Evolutionary conservation across 1,284 basidiomycete species (phyloP).

Genomic region (Pseudozyma pruni): DNA sequence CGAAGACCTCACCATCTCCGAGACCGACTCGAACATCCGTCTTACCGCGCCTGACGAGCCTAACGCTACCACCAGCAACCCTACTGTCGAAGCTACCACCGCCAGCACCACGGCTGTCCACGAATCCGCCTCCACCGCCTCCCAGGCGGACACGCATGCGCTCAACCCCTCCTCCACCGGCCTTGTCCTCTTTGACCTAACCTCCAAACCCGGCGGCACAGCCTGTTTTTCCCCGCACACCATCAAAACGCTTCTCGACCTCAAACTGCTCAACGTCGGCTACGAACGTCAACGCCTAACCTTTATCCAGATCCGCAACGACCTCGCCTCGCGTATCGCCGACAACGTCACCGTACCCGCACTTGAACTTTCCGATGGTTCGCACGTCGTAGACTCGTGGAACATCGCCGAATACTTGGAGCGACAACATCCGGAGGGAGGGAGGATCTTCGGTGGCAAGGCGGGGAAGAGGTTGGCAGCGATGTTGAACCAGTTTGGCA

Average conservation of each 20-base stretch:
- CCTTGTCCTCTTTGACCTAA: constrained; percentile 57
- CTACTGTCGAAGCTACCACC: neutral
- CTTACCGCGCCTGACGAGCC: constrained; percentile 2
- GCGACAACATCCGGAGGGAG: constrained; percentile 37
- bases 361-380: constrained; percentile 47
- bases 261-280: constrained; percentile 54
- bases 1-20: constrained; percentile 33
- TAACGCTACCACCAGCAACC: neutral
- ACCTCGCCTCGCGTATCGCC: constrained; percentile 38
- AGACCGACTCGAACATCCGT: constrained; percentile 43
- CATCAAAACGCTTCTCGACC: constrained; percentile 55
- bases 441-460: constrained; percentile 38
- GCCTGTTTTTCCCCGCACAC: constrained; percentile 51
- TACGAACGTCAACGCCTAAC: constrained; percentile 57
- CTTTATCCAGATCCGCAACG: constrained; percentile 56
- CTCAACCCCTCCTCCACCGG: constrained; percentile 35
- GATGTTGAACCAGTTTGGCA: constrained; percentile 49
- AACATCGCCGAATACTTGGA: constrained; percentile 54
- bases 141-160: constrained; percentile 26
- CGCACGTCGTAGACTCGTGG: constrained; percentile 58
- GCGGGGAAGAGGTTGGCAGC: constrained; percentile 45
- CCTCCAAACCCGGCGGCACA: constrained; percentile 29
- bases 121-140: constrained; percentile 7
- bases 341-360: constrained; percentile 59
- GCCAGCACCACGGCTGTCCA: too few relatives aligned